A percentile compares a stretch with the other conserved stretches of the same genome.
Evolutionary conservation across 2,329 filamentous ascomycete species (phyloP).

Genomic region (Monilinia vaccinii-corymbosi): DNA sequence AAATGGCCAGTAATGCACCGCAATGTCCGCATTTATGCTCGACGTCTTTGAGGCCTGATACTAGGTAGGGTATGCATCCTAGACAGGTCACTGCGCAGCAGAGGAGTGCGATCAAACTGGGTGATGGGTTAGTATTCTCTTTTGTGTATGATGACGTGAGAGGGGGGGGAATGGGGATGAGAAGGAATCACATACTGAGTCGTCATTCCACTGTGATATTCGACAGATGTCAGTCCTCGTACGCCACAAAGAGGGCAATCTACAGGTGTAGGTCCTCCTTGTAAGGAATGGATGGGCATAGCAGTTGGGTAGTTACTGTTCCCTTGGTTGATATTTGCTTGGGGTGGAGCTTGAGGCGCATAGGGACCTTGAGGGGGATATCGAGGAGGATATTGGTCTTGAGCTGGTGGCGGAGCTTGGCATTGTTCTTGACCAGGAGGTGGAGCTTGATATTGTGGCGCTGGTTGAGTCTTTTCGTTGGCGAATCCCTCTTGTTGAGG

Average conservation of each 20-base stretch:
- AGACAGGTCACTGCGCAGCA: slow-evolving; percentile 25
- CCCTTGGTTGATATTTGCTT: slow-evolving; percentile 2
- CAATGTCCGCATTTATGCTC: slow-evolving; percentile 36
- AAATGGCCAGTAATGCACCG: slow-evolving; percentile 33
- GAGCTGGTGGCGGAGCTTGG: not conserved
- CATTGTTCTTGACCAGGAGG: not conserved
- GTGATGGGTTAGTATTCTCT: not conserved
- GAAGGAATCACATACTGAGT: slow-evolving; percentile 16
- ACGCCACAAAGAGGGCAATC: slow-evolving; percentile 21
- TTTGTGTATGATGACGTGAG: not conserved
- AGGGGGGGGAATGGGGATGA: not conserved
- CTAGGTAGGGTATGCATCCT: slow-evolving; percentile 35
- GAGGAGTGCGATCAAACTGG: slow-evolving; percentile 18
- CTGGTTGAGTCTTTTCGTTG: not conserved
- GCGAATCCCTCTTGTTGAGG: slow-evolving; percentile 2
- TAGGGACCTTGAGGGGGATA: not conserved
- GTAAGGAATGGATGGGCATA: slow-evolving; percentile 12
- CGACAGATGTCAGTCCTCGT: slow-evolving; percentile 16
- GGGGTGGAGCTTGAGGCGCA: not conserved
- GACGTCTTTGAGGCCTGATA: slow-evolving; percentile 36
- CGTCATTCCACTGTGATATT: slow-evolving; percentile 16
- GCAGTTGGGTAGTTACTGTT: slow-evolving; percentile 12
- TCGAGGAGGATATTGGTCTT: not conserved
- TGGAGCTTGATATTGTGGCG: not conserved
- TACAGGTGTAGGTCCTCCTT: slow-evolving; percentile 13